Conservation (phyloP, 176 grass and related monocot species). For the Elaeis guineensis region DNA sequence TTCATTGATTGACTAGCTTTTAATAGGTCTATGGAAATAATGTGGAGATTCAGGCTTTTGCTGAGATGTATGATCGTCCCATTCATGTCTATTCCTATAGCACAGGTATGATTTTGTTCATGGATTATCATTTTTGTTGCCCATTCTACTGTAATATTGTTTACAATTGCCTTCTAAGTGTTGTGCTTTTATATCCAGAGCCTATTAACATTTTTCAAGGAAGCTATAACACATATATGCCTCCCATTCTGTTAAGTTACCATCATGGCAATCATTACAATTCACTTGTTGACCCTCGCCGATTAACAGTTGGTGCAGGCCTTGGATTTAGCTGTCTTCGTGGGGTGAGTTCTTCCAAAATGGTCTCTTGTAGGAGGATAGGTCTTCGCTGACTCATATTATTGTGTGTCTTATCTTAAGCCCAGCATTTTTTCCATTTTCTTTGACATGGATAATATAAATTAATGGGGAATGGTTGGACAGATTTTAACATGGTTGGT, state of each 20-base stretch:
- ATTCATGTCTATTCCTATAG: slow-evolving; percentile 98
- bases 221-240: slow-evolving; percentile 83
- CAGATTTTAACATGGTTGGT: no score
- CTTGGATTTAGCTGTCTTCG: slow-evolving; percentile 91
- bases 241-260: slow-evolving; percentile 90
- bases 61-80: slow-evolving; percentile 98
- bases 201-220: slow-evolving; percentile 99
- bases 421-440: no score
- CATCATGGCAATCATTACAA: slow-evolving; percentile 99
- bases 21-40: slow-evolving; percentile 97
- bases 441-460: no score
- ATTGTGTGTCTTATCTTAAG: no score
- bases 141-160: not conserved
- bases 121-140: slow-evolving; percentile 9
- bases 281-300: slow-evolving; percentile 86
- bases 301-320: slow-evolving; percentile 69
- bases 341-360: slow-evolving; percentile 49
- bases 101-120: slow-evolving; percentile 41
- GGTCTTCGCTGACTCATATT: no score
- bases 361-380: not conserved
- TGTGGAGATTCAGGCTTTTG: slow-evolving; percentile 96
- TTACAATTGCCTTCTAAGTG: slow-evolving; percentile 1
- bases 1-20: slow-evolving; percentile 6
- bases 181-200: slow-evolving; percentile 50
- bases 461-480: no score